Conservation (phyloP, 305 asterid species). For the Rubia balearica region DNA sequence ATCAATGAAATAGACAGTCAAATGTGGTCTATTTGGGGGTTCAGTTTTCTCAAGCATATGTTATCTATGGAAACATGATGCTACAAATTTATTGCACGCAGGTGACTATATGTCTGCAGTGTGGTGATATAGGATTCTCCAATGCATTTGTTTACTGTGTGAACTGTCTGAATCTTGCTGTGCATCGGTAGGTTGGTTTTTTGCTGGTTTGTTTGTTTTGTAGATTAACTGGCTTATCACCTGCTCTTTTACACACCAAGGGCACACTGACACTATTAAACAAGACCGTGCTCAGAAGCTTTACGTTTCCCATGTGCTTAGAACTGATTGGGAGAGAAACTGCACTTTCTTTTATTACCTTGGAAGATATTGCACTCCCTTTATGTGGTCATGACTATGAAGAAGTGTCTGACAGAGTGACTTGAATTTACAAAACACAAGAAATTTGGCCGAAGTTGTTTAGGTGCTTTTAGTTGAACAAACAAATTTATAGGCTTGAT, state of each 20-base stretch:
- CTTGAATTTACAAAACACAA: not conserved
- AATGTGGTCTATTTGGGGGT: not conserved
- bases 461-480: not conserved
- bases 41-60: not conserved
- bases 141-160: conserved; percentile 59
- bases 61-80: not conserved
- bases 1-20: not conserved
- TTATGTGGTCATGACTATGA: not conserved
- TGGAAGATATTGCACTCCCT: not conserved
- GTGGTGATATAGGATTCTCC: conserved; percentile 46
- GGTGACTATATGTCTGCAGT: conserved; percentile 47
- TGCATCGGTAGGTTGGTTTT: conserved; percentile 55
- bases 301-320: not conserved
- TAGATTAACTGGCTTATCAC: not conserved
- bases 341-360: not conserved
- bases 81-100: conserved; percentile 10
- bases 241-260: not conserved
- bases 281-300: not conserved
- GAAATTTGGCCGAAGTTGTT: not conserved
- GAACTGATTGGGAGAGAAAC: not conserved
- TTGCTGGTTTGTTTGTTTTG: not conserved
- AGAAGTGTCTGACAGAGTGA: not conserved
- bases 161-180: conserved; percentile 41
- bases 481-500: not conserved
- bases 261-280: not conserved